Evolutionary conservation across 2,329 filamentous ascomycete genomes (phyloP).

Genomic region (Ophiostoma quercus): DNA sequence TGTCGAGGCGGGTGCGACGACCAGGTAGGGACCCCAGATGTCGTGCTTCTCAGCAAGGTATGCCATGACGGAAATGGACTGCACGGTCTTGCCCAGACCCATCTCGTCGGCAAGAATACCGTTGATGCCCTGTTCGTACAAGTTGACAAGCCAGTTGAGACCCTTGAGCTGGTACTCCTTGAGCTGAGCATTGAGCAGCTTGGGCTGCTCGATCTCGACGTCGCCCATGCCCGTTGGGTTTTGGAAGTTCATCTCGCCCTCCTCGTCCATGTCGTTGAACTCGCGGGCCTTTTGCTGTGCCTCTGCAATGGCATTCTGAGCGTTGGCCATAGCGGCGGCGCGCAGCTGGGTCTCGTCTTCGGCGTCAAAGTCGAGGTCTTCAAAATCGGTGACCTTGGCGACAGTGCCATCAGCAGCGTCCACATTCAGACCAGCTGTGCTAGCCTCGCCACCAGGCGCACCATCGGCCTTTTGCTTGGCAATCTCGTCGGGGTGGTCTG

Average conservation of each 20-base stretch:
- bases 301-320: slow-evolving; percentile 90
- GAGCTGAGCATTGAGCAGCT: slow-evolving; percentile 84
- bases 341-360: slow-evolving; percentile 80
- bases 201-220: slow-evolving; percentile 89
- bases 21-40: slow-evolving; percentile 95
- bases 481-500: slow-evolving; percentile 70
- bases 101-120: slow-evolving; percentile 98
- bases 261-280: slow-evolving; percentile 84
- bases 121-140: slow-evolving; percentile 99
- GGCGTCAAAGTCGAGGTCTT: slow-evolving; percentile 91
- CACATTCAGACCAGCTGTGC: not conserved
- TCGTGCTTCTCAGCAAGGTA: slow-evolving; percentile 96
- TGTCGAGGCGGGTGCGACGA: slow-evolving; percentile 92
- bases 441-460: not conserved
- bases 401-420: slow-evolving; percentile 45
- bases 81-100: slow-evolving; percentile 98
- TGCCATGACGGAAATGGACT: slow-evolving; percentile 98
- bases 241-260: slow-evolving; percentile 99
- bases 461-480: slow-evolving; percentile 43
- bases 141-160: slow-evolving; percentile 97
- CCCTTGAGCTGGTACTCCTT: slow-evolving; percentile 99
- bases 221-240: slow-evolving; percentile 93
- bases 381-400: slow-evolving; percentile 82
- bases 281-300: slow-evolving; percentile 87
- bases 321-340: slow-evolving; percentile 87